Conservation (phyloP, 1,139 yeast species). For the Saccharomyces hybrid region DNA sequence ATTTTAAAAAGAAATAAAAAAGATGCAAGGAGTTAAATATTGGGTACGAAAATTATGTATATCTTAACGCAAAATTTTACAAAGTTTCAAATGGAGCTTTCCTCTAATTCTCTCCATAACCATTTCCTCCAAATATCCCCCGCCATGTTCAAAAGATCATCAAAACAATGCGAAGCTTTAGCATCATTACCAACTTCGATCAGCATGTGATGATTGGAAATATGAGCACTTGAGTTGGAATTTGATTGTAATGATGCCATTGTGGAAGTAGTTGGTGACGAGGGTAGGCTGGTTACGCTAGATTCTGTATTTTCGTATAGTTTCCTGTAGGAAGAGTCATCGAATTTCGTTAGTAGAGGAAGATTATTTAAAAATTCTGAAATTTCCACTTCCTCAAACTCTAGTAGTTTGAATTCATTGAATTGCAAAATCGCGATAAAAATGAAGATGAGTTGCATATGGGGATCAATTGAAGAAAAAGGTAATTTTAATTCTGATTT, state of each 20-base stretch:
- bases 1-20: not conserved
- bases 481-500: constrained; percentile 36
- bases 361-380: constrained; percentile 64
- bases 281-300: not conserved
- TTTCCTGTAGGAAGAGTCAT: constrained; percentile 26
- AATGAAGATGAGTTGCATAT: constrained; percentile 67
- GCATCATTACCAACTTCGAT: constrained; percentile 32
- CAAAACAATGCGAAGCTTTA: constrained; percentile 36
- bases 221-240: constrained; percentile 6
- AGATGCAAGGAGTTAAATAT: not conserved
- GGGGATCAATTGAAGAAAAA: constrained; percentile 66
- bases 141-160: constrained; percentile 58
- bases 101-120: constrained; percentile 66
- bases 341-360: constrained; percentile 33
- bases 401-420: constrained; percentile 68
- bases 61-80: too few relatives aligned
- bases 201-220: constrained; percentile 21
- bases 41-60: constrained; percentile 31
- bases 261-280: constrained; percentile 5
- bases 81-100: constrained; percentile 19
- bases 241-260: constrained; percentile 5
- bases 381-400: constrained; percentile 84
- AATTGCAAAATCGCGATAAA: constrained; percentile 75
- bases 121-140: constrained; percentile 87
- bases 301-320: constrained; percentile 16